Conservation (phyloP, 805 yeast genomes). For the Candida anglica region DNA sequence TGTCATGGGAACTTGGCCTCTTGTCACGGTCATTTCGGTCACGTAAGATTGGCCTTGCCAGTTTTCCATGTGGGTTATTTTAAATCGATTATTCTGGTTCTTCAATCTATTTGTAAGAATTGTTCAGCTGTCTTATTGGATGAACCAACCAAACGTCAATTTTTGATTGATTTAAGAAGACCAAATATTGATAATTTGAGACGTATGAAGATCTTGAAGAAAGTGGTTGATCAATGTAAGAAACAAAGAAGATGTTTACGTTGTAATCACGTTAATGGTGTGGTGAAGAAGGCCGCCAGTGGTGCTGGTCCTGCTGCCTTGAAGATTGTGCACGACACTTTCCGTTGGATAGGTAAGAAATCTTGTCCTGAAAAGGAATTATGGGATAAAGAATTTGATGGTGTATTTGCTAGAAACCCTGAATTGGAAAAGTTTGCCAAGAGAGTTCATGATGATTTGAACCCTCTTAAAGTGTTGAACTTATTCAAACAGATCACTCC, state of each 20-base stretch:
- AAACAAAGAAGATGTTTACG: slow-evolving; percentile 87
- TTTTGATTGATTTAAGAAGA: slow-evolving; percentile 72
- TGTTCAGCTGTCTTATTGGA: slow-evolving; percentile 78
- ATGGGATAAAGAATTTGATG: slow-evolving; percentile 86
- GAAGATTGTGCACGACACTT: slow-evolving; percentile 92
- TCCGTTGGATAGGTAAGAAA: slow-evolving; percentile 92
- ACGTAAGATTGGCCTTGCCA: slow-evolving; percentile 86
- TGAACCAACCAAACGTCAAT: slow-evolving; percentile 66
- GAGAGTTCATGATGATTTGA: slow-evolving; percentile 87
- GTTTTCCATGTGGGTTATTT: slow-evolving; percentile 98
- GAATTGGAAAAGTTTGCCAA: slow-evolving; percentile 85
- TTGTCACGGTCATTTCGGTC: slow-evolving; percentile 99
- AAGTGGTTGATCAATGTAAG: slow-evolving; percentile 86
- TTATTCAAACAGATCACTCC: slow-evolving; percentile 83
- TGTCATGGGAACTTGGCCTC: slow-evolving; percentile 90
- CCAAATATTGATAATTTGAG: slow-evolving; percentile 89
- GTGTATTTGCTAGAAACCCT: slow-evolving; percentile 70
- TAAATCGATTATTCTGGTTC: slow-evolving; percentile 80
- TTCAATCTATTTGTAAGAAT: slow-evolving; percentile 87
- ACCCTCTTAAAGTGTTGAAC: slow-evolving; percentile 84
- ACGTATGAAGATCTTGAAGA: slow-evolving; percentile 83
- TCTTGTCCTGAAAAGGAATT: slow-evolving; percentile 75
- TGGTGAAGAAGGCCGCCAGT: slow-evolving; percentile 91
- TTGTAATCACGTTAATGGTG: slow-evolving; percentile 91
- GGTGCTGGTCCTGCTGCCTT: slow-evolving; percentile 92